Percentiles rank a stretch among this genome's conserved stretches.
Evolutionary conservation across 257 asterid genomes (phyloP).

Genomic region (Avicennia marina): DNA sequence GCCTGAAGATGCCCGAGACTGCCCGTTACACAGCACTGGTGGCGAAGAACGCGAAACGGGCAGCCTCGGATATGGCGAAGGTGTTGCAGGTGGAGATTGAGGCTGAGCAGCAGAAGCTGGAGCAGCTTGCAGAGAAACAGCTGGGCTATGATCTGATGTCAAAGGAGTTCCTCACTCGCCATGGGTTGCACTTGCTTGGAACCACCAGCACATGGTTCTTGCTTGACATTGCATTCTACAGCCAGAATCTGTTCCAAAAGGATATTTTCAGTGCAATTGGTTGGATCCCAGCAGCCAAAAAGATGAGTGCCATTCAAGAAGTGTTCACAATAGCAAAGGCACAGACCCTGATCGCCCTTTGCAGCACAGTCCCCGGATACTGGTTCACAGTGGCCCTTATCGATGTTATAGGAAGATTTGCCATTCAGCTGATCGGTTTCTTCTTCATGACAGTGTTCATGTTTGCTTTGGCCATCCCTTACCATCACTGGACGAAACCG

Average conservation of each 20-base stretch:
- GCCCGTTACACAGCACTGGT: slow-evolving; percentile 30
- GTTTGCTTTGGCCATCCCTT: slow-evolving; percentile 34
- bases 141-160: slow-evolving; percentile 18
- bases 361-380: slow-evolving; percentile 37
- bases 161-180: slow-evolving; percentile 21
- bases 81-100: slow-evolving; percentile 25
- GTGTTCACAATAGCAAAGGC: slow-evolving; percentile 23
- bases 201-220: slow-evolving; percentile 29
- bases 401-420: slow-evolving; percentile 28
- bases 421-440: slow-evolving; percentile 27
- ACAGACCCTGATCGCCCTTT: slow-evolving; percentile 43
- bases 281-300: slow-evolving; percentile 20
- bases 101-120: slow-evolving; percentile 7
- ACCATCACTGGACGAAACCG: slow-evolving; percentile 29
- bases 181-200: slow-evolving; percentile 26
- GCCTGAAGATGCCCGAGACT: slow-evolving; percentile 26
- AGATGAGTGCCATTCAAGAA: slow-evolving; percentile 23
- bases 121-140: neutral
- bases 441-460: slow-evolving; percentile 34
- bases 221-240: slow-evolving; percentile 25
- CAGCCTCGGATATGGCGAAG: slow-evolving; percentile 23
- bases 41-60: slow-evolving; percentile 20
- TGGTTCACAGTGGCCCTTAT: slow-evolving; percentile 34
- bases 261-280: slow-evolving; percentile 20
- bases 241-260: slow-evolving; percentile 28